phyloP scores from a whole-genome alignment of 164 flowering plant genomes.

The Magnolia officinalis region DNA sequence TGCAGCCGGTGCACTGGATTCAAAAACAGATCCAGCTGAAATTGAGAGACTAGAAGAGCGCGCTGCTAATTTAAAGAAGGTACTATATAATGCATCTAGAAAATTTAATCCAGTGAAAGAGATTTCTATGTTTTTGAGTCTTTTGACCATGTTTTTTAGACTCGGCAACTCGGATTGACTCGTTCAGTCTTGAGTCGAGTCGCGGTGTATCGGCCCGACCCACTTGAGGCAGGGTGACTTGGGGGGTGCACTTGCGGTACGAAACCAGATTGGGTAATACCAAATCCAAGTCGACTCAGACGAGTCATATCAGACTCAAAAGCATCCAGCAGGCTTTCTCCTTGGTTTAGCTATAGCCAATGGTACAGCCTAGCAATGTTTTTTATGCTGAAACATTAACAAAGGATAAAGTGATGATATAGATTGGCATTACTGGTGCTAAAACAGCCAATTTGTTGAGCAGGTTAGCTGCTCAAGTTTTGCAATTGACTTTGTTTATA shows the following conservation, averaged over 20 bases:
- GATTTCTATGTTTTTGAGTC: background rate
- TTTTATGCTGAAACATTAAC: background rate
- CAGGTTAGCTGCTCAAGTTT: too few relatives aligned
- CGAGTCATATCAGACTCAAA: background rate
- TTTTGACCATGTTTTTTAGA: too few relatives aligned
- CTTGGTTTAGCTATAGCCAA: background rate
- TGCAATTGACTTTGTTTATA: too few relatives aligned
- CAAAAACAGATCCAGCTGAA: conserved; percentile 45
- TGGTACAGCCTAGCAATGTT: background rate
- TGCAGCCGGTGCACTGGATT: conserved; percentile 12
- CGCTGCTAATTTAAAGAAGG: conserved; percentile 60
- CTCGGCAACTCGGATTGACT: background rate
- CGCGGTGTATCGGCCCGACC: too few relatives aligned
- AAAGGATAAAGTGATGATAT: background rate
- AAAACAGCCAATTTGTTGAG: too few relatives aligned
- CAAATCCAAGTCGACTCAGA: too few relatives aligned
- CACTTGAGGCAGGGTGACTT: too few relatives aligned
- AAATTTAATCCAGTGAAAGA: background rate
- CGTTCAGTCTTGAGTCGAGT: background rate
- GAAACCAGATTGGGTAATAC: too few relatives aligned
- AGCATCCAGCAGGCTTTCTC: background rate
- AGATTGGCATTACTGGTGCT: background rate
- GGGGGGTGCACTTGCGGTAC: too few relatives aligned
- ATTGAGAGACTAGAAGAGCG: conserved; percentile 60
- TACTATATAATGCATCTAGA: conserved; percentile 14